Conservation (phyloP, 208 protist species). For the Novymonas esmeraldas region DNA sequence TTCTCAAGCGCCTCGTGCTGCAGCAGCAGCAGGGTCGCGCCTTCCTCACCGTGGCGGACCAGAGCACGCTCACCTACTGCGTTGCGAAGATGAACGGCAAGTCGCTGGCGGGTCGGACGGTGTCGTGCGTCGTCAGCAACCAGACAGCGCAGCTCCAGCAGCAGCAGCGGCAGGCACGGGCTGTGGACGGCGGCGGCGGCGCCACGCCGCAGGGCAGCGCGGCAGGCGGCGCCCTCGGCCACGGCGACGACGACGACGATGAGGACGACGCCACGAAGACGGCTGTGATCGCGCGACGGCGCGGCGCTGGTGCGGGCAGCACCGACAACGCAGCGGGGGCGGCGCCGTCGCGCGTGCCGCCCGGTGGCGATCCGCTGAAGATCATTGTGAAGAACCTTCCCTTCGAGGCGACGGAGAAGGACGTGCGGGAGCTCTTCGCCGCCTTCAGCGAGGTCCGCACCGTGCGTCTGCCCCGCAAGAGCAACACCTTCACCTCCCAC, state of each 20-base stretch:
- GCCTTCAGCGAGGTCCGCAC: slow-evolving; percentile 96
- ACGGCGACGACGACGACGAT: slow-evolving; percentile 26
- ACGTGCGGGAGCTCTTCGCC: slow-evolving; percentile 97
- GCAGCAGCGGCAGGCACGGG: slow-evolving; percentile 29
- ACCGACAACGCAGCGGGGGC: background rate
- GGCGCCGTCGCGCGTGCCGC: slow-evolving; percentile 40
- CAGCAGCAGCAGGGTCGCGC: slow-evolving; percentile 95
- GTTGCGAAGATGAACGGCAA: slow-evolving; percentile 60
- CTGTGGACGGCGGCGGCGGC: slow-evolving; percentile 3
- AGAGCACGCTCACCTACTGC: slow-evolving; percentile 61
- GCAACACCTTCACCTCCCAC: slow-evolving; percentile 73
- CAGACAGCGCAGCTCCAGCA: slow-evolving; percentile 42
- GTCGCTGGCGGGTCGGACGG: slow-evolving; percentile 53
- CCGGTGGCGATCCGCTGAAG: slow-evolving; percentile 90
- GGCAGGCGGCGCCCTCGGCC: background rate
- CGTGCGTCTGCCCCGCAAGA: slow-evolving; percentile 97
- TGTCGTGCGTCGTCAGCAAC: slow-evolving; percentile 83
- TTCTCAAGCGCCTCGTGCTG: slow-evolving; percentile 82
- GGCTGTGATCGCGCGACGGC: slow-evolving; percentile 33
- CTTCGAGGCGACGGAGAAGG: slow-evolving; percentile 97
- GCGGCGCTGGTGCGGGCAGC: slow-evolving; percentile 1
- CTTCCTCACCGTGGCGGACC: slow-evolving; percentile 85
- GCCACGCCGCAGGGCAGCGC: background rate
- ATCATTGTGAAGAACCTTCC: slow-evolving; percentile 98
- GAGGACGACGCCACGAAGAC: slow-evolving; percentile 29